These are phyloP conservation scores for Withania somnifera DNA, from an alignment of 305 asterid genomes.

Conservation along the genomic window DNA sequence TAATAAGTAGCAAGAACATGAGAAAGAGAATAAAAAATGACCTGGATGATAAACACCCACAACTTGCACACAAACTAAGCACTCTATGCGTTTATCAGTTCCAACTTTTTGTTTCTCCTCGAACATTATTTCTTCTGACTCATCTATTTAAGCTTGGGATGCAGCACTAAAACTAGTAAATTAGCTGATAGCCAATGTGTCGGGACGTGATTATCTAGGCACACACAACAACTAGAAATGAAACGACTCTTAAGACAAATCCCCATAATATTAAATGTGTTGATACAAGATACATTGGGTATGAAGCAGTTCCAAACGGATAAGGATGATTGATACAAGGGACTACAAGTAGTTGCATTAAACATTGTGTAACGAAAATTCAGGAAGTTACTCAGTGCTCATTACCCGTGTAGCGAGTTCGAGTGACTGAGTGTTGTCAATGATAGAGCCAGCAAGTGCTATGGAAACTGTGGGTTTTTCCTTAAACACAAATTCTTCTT, in stretches of 20 bases:
- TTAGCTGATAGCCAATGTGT: not conserved
- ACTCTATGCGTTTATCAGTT: not conserved
- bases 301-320: not conserved
- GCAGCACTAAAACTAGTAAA: not conserved
- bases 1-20: not conserved
- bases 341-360: not conserved
- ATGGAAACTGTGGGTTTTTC: slow-evolving; percentile 52
- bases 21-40: not conserved
- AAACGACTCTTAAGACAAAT: not conserved
- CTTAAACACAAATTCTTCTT: slow-evolving; percentile 14
- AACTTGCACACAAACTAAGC: not conserved
- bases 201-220: not conserved
- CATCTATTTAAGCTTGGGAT: not conserved
- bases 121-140: not conserved
- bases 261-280: not conserved
- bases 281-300: not conserved
- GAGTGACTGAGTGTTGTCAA: slow-evolving; percentile 68
- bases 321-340: not conserved
- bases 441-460: slow-evolving; percentile 79
- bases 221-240: not conserved
- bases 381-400: no score
- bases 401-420: slow-evolving; percentile 87
- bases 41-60: not conserved
- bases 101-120: not conserved
- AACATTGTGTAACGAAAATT: no score